Evolutionary conservation across 2,329 filamentous ascomycete genomes (phyloP).

Genomic region (Pseudogymnoascus sp.): DNA sequence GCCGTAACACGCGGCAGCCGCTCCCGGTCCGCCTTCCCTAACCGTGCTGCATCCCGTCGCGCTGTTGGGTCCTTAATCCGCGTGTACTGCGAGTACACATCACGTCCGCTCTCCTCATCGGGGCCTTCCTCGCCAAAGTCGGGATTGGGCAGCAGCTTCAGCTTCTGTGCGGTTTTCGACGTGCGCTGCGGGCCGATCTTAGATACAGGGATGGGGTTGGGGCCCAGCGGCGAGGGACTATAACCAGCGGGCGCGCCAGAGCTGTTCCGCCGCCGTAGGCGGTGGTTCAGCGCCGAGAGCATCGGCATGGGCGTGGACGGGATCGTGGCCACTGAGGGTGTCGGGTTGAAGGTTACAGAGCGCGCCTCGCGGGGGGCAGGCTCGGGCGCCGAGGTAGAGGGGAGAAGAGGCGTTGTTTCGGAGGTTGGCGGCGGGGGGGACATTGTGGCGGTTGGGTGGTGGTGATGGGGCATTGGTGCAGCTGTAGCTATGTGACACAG

Average conservation of each 20-base stretch:
- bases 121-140: slow-evolving; percentile 66
- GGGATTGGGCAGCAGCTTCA: slow-evolving; percentile 92
- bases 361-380: slow-evolving; percentile 15
- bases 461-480: not conserved
- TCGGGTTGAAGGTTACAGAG: slow-evolving; percentile 66
- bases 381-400: not conserved
- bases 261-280: slow-evolving; percentile 78
- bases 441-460: not conserved
- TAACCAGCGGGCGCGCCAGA: slow-evolving; percentile 51
- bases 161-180: slow-evolving; percentile 90
- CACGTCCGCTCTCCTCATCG: slow-evolving; percentile 86
- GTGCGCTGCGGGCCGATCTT: slow-evolving; percentile 94
- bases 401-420: slow-evolving; percentile 7
- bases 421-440: slow-evolving; percentile 2
- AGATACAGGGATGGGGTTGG: slow-evolving; percentile 32
- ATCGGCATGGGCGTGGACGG: slow-evolving; percentile 42
- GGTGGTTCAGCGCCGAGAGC: slow-evolving; percentile 77
- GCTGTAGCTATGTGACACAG: not conserved
- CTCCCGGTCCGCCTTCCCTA: slow-evolving; percentile 89
- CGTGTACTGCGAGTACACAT: slow-evolving; percentile 97
- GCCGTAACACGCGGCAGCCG: slow-evolving; percentile 85
- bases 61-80: slow-evolving; percentile 95
- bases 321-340: slow-evolving; percentile 55
- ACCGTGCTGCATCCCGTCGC: slow-evolving; percentile 77
- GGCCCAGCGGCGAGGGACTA: slow-evolving; percentile 31